Evolutionary conservation across 768 basidiomycete species (phyloP).

Genomic region (Russula emetica): DNA sequence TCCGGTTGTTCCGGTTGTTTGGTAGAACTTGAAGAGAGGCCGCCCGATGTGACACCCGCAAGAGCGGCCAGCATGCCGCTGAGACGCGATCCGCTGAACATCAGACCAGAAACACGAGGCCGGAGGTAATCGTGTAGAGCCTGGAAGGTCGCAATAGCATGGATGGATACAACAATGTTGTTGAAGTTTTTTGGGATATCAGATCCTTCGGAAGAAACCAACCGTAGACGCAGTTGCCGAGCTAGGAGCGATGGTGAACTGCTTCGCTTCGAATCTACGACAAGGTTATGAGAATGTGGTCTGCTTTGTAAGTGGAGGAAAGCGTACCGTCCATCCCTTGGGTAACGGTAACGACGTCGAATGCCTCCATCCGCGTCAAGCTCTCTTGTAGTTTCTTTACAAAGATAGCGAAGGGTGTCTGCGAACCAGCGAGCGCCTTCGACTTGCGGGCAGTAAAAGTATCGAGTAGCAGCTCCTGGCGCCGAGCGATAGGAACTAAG

Average conservation of each 20-base stretch:
- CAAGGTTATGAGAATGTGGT: neutral
- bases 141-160: slow-evolving; percentile 97
- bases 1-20: slow-evolving; percentile 26
- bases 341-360: slow-evolving; percentile 88
- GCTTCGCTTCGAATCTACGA: slow-evolving; percentile 75
- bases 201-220: slow-evolving; percentile 85
- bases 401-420: slow-evolving; percentile 66
- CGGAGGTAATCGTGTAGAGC: slow-evolving; percentile 94
- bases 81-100: slow-evolving; percentile 59
- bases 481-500: slow-evolving; percentile 56
- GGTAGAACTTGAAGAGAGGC: slow-evolving; percentile 23
- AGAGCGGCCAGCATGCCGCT: slow-evolving; percentile 91
- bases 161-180: slow-evolving; percentile 94
- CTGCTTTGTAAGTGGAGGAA: neutral
- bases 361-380: slow-evolving; percentile 90
- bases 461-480: slow-evolving; percentile 77
- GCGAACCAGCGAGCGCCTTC: slow-evolving; percentile 42
- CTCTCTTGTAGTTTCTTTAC: slow-evolving; percentile 97
- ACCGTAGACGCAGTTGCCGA: slow-evolving; percentile 81
- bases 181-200: slow-evolving; percentile 83
- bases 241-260: slow-evolving; percentile 86
- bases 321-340: slow-evolving; percentile 73
- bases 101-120: slow-evolving; percentile 75
- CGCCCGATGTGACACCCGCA: slow-evolving; percentile 46
- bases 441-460: slow-evolving; percentile 60